Evolutionary conservation across 768 basidiomycete genomes (phyloP).

Genomic region (Postia placenta): DNA sequence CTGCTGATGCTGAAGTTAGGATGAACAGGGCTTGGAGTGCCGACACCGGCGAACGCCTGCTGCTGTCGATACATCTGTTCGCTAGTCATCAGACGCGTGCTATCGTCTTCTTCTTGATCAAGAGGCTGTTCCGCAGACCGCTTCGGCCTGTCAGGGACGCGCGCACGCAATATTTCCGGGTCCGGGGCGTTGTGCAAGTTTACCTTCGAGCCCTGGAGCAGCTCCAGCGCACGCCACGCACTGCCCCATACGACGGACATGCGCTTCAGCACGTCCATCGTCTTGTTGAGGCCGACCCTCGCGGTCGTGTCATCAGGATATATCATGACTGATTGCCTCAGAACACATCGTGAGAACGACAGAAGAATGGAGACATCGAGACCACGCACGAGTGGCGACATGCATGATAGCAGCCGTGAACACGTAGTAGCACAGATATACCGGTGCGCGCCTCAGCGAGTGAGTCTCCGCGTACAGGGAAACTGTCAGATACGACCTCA

Average conservation of each 20-base stretch:
- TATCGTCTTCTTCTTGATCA: slow-evolving; percentile 15
- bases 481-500: no score
- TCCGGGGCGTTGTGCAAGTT: slow-evolving; percentile 15
- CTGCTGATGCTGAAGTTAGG: slow-evolving; percentile 11
- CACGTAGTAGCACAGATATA: slow-evolving; percentile 72
- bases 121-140: slow-evolving; percentile 50
- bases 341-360: neutral
- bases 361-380: neutral
- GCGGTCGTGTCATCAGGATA: slow-evolving; percentile 69
- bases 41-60: slow-evolving; percentile 11
- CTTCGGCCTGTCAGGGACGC: slow-evolving; percentile 38
- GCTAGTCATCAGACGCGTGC: slow-evolving; percentile 7
- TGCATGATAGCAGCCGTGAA: slow-evolving; percentile 82
- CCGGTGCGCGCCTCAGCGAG: slow-evolving; percentile 53
- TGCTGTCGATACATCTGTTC: slow-evolving; percentile 15
- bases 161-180: slow-evolving; percentile 2
- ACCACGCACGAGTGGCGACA: slow-evolving; percentile 56
- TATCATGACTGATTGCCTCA: slow-evolving; percentile 47
- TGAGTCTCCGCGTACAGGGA: slow-evolving; percentile 58
- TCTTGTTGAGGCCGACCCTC: slow-evolving; percentile 52
- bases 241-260: slow-evolving; percentile 75
- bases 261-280: slow-evolving; percentile 56
- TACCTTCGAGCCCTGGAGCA: slow-evolving; percentile 59
- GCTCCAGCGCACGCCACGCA: slow-evolving; percentile 66
- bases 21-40: slow-evolving; percentile 3